phyloP scores from a whole-genome alignment of 2,329 filamentous ascomycete genomes.

The Colletotrichum chrysophilum region DNA sequence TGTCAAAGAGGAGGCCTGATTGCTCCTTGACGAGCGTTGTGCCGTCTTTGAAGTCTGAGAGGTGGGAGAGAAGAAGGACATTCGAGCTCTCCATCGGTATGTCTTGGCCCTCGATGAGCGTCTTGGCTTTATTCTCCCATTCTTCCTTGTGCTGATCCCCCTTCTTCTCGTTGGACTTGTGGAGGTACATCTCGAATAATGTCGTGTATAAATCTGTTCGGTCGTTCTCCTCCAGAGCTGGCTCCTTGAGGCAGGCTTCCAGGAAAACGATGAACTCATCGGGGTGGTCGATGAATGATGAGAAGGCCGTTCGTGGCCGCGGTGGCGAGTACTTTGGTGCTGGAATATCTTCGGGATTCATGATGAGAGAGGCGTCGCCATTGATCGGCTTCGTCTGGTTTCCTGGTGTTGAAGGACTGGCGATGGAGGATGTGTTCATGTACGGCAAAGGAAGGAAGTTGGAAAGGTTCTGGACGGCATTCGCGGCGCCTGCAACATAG shows the following conservation, averaged over 20 bases:
- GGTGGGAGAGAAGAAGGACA: slow-evolving; percentile 87
- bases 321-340: slow-evolving; percentile 75
- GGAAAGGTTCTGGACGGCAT: slow-evolving; percentile 84
- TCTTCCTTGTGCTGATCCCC: slow-evolving; percentile 69
- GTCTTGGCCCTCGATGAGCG: slow-evolving; percentile 80
- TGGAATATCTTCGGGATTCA: slow-evolving; percentile 52
- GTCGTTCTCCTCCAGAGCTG: slow-evolving; percentile 74
- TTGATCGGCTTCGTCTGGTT: slow-evolving; percentile 53
- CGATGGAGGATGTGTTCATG: slow-evolving; percentile 69
- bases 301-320: slow-evolving; percentile 88
- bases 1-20: slow-evolving; percentile 89
- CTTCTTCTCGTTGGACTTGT: slow-evolving; percentile 81
- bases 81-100: slow-evolving; percentile 93
- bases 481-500: slow-evolving; percentile 65
- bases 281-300: slow-evolving; percentile 93
- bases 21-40: slow-evolving; percentile 94
- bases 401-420: slow-evolving; percentile 57
- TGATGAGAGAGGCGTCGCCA: slow-evolving; percentile 53
- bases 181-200: slow-evolving; percentile 96
- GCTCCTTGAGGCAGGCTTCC: slow-evolving; percentile 81
- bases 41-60: slow-evolving; percentile 88
- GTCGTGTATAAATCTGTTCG: slow-evolving; percentile 91
- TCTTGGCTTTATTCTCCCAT: slow-evolving; percentile 92
- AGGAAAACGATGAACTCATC: slow-evolving; percentile 92
- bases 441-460: slow-evolving; percentile 85